Percentiles rank a stretch among this genome's conserved stretches.
These are phyloP conservation scores for Rhodamnia rubescens DNA, from an alignment of 345 rosid genomes.

Conservation along the genomic window DNA sequence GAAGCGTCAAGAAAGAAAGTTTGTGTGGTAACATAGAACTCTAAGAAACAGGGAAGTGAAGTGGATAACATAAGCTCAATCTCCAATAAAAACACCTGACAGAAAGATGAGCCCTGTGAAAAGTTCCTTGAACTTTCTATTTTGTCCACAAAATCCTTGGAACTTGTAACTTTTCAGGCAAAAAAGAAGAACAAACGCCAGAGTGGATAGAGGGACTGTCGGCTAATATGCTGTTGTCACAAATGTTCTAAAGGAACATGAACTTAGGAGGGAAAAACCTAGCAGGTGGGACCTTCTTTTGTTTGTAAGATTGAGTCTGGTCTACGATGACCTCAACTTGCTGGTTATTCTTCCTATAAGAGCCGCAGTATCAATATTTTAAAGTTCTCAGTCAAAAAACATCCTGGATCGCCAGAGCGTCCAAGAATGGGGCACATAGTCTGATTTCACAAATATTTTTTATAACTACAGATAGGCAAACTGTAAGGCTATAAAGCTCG, in stretches of 20 bases:
- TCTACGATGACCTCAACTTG: not conserved
- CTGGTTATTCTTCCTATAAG: not conserved
- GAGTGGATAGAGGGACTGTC: not conserved
- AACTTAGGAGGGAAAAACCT: not conserved
- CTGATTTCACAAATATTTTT: not conserved
- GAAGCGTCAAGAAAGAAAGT: not conserved
- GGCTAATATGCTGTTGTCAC: not conserved
- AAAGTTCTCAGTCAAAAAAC: not conserved
- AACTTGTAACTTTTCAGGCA: not conserved
- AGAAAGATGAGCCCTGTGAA: not conserved
- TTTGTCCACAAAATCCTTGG: not conserved
- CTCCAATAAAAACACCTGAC: not conserved
- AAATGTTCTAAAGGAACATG: not conserved
- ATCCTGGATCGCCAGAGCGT: rapidly evolving
- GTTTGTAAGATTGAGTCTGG: not conserved
- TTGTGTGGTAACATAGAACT: not conserved
- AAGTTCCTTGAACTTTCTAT: not conserved
- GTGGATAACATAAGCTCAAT: not conserved
- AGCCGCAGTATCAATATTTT: not conserved
- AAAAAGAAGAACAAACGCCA: not conserved
- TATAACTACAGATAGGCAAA: not conserved
- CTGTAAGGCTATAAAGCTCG: not conserved
- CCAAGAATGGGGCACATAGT: not conserved
- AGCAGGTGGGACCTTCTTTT: not conserved
- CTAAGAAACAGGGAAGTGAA: not conserved